phyloP scores from a whole-genome alignment of 805 yeast species.

The Starmerella roubikii region DNA sequence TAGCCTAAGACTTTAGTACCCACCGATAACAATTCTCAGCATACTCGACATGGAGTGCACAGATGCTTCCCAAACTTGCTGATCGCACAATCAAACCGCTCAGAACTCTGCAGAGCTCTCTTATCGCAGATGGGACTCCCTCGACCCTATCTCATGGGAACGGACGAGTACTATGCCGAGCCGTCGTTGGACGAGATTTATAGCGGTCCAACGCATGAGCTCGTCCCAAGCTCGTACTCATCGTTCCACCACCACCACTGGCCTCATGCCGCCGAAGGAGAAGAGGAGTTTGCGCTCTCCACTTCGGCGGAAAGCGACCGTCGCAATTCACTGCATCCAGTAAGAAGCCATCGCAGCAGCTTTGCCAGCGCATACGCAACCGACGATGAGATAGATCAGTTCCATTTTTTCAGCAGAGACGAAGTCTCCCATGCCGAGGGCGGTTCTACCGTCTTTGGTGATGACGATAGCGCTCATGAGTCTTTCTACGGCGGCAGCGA shows the following conservation, averaged over 20 bases:
- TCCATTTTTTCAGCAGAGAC: constrained; percentile 70
- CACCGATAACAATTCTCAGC: too few species aligned
- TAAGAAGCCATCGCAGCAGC: constrained; percentile 5
- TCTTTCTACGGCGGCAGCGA: constrained; percentile 2
- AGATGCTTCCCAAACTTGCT: too few species aligned
- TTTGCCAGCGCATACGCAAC: constrained; percentile 6
- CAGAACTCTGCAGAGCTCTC: too few species aligned
- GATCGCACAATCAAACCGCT: too few species aligned
- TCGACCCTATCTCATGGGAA: constrained; percentile 8
- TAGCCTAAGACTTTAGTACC: too few species aligned
- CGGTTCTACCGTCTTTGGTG: constrained; percentile 49
- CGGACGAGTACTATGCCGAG: constrained; percentile 23
- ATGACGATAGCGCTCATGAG: constrained; percentile 25
- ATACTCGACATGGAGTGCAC: too few species aligned
- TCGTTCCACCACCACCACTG: constrained; percentile 41
- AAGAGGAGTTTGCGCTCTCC: background rate
- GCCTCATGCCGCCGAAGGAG: constrained; percentile 14
- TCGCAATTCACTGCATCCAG: constrained; percentile 13
- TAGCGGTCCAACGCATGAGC: constrained; percentile 59
- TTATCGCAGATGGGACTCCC: too few species aligned
- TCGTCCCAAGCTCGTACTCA: constrained; percentile 56
- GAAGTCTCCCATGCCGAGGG: constrained; percentile 84
- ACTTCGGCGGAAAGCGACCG: constrained; percentile 1
- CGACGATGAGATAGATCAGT: constrained; percentile 23
- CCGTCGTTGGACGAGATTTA: constrained; percentile 39